Evolutionary conservation across 345 rosid genomes (phyloP).

Genomic region (Dipteronia sinensis): DNA sequence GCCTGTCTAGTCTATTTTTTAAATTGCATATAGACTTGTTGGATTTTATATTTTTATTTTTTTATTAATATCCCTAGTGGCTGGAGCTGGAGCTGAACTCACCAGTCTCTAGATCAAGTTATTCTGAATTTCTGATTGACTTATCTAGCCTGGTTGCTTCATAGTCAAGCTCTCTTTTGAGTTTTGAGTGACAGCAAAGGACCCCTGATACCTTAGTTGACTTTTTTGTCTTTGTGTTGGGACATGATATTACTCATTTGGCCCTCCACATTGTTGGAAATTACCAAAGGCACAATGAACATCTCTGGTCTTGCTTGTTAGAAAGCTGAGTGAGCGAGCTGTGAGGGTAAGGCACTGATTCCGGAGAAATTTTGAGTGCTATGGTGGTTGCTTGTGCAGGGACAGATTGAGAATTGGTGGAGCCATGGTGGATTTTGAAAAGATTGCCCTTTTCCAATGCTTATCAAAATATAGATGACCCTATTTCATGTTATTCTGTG

Average conservation of each 20-base stretch:
- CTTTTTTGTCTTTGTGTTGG: slow-evolving; percentile 25
- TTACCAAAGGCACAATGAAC: neutral
- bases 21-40: neutral
- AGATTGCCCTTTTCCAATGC: slow-evolving; percentile 14
- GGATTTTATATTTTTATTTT: neutral
- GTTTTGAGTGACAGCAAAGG: slow-evolving; percentile 20
- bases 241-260: neutral
- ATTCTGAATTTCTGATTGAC: slow-evolving; percentile 32
- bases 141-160: slow-evolving; percentile 11
- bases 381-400: slow-evolving; percentile 31
- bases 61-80: slow-evolving; percentile 18
- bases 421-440: slow-evolving; percentile 22
- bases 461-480: slow-evolving; percentile 16
- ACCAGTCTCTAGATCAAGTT: neutral
- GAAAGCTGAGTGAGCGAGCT: slow-evolving; percentile 3
- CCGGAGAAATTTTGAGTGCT: slow-evolving; percentile 12
- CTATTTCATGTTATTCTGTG: neutral
- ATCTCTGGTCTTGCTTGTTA: neutral
- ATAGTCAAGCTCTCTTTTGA: slow-evolving; percentile 10
- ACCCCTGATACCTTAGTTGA: slow-evolving; percentile 31
- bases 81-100: slow-evolving; percentile 17
- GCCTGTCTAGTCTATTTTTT: neutral
- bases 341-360: neutral
- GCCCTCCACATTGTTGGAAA: neutral
- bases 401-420: slow-evolving; percentile 32